A percentile compares a stretch with the other conserved stretches of the same genome.
Evolutionary conservation across 202 grass and related monocot species (phyloP).

Genomic region (Zizania palustris): DNA sequence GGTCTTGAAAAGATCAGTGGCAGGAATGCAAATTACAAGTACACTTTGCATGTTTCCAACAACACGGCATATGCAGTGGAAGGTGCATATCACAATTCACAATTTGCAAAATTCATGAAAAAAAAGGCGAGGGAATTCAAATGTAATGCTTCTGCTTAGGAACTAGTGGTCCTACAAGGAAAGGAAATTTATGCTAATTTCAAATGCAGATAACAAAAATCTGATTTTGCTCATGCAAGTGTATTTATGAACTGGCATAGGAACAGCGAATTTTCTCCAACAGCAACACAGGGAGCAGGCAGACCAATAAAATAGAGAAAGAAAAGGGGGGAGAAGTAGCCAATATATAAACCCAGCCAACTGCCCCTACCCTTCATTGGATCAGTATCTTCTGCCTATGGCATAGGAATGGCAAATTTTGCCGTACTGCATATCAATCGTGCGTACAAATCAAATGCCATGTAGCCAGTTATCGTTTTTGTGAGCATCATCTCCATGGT

Average conservation of each 20-base stretch:
- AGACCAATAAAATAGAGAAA: not conserved
- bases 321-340: not conserved
- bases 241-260: too few relatives aligned
- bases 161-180: not conserved
- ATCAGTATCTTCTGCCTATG: too few relatives aligned
- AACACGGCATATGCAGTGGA: not conserved
- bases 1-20: not conserved
- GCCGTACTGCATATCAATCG: too few relatives aligned
- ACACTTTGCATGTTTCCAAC: not conserved
- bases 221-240: not conserved
- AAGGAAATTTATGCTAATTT: not conserved
- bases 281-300: not conserved
- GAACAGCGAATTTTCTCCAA: too few relatives aligned
- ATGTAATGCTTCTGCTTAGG: not conserved
- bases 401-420: too few relatives aligned
- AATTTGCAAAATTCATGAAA: not conserved
- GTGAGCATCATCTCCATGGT: too few relatives aligned
- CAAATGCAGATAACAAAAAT: not conserved
- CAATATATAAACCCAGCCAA: not conserved
- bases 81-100: not conserved
- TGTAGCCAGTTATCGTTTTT: too few relatives aligned
- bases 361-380: not conserved
- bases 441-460: too few relatives aligned
- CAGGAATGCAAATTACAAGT: conserved; percentile 2
- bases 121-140: not conserved